Percentiles rank a stretch among this genome's conserved stretches.
Conservation (phyloP, 495 filamentous ascomycete genomes). For the Penicillium maclennaniae region DNA sequence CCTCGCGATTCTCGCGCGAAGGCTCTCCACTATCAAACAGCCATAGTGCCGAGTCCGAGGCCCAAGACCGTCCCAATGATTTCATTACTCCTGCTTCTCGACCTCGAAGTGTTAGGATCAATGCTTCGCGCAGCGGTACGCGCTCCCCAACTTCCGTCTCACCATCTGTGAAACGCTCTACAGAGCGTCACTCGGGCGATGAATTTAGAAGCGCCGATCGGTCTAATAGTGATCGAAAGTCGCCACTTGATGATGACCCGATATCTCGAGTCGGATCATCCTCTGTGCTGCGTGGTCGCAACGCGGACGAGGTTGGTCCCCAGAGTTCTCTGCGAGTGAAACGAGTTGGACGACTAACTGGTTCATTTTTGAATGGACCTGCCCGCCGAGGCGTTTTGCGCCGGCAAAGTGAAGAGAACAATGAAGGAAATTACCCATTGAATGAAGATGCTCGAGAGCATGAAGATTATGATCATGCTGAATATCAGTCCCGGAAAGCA, state of each 20-base stretch:
- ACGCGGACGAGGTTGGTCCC: constrained; percentile 53
- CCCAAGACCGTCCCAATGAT: constrained; percentile 36
- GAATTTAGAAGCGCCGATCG: constrained; percentile 40
- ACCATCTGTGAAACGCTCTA: constrained; percentile 35
- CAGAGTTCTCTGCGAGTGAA: constrained; percentile 73
- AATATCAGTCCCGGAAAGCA: constrained; percentile 30
- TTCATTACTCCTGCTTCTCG: constrained; percentile 66
- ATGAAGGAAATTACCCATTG: constrained; percentile 35
- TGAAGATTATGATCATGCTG: constrained; percentile 24
- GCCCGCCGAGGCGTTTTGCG: constrained; percentile 65
- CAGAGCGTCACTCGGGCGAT: constrained; percentile 31
- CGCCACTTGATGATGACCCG: constrained; percentile 39
- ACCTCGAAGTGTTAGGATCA: constrained; percentile 60
- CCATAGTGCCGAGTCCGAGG: constrained; percentile 29
- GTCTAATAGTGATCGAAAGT: constrained; percentile 43
- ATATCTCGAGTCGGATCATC: constrained; percentile 47
- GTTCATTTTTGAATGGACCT: constrained; percentile 70
- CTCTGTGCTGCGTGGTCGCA: constrained; percentile 45
- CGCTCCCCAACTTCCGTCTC: constrained; percentile 40
- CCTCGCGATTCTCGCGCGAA: constrained; percentile 32
- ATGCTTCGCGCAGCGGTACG: constrained; percentile 35
- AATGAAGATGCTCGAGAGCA: constrained; percentile 29
- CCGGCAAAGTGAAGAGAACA: constrained; percentile 70
- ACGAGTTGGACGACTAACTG: constrained; percentile 64
- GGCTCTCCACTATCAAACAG: constrained; percentile 32